Conservation (phyloP, 2,329 filamentous ascomycete genomes). For the Falciphora oryzae region DNA sequence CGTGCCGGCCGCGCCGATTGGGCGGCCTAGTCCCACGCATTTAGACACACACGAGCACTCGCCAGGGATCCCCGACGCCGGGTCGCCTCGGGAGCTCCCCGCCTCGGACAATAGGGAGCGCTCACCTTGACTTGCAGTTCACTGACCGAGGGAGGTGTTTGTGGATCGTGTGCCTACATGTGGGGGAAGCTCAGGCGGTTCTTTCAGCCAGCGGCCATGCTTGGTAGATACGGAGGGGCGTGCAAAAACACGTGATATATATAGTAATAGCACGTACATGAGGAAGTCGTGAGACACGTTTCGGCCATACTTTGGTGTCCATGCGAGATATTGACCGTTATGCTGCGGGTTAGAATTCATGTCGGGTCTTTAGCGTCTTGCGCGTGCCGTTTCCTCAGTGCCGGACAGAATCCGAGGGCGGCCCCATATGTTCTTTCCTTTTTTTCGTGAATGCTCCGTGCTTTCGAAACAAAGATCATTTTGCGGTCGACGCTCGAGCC, state of each 20-base stretch:
- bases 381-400: not conserved
- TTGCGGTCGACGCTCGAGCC: not conserved
- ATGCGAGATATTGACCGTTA: not conserved
- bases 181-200: not conserved
- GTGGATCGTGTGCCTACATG: not conserved
- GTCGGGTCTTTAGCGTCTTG: not conserved
- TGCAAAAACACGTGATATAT: not conserved
- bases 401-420: not conserved
- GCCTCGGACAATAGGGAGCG: not conserved
- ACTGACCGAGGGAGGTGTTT: not conserved
- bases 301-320: not conserved
- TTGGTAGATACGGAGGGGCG: too few species aligned
- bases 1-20: not conserved
- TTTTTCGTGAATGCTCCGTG: not conserved
- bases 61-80: not conserved
- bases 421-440: too few species aligned
- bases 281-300: not conserved
- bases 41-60: not conserved
- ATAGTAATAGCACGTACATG: not conserved
- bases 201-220: not conserved
- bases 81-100: not conserved
- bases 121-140: not conserved
- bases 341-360: not conserved
- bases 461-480: not conserved
- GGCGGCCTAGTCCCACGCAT: not conserved